phyloP scores from a whole-genome alignment of 352 stramenopile species.

The Pythium apleroticum region DNA sequence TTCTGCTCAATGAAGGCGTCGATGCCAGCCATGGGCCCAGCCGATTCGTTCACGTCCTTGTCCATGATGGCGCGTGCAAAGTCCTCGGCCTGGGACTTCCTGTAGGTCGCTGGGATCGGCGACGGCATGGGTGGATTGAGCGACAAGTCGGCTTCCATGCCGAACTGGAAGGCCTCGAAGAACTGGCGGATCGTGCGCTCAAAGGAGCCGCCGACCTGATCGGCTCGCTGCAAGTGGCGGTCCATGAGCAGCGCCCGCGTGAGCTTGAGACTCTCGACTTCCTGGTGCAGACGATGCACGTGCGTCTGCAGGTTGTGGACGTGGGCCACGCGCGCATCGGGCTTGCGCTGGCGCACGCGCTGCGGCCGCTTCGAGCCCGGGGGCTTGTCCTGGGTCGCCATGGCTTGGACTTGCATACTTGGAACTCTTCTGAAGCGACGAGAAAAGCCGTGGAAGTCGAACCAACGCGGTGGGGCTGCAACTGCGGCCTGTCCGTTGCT shows the following conservation, averaged over 20 bases:
- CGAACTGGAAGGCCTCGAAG: slow-evolving; percentile 18
- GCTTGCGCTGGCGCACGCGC: slow-evolving; percentile 20
- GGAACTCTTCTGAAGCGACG: too few relatives aligned
- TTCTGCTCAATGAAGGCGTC: slow-evolving; percentile 16
- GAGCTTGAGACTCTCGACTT: slow-evolving; percentile 23
- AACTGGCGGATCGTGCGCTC: slow-evolving; percentile 21
- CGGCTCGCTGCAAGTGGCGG: slow-evolving; percentile 16
- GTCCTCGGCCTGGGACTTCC: background rate
- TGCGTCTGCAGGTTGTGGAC: slow-evolving; percentile 16
- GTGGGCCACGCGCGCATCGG: slow-evolving; percentile 17
- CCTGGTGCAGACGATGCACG: slow-evolving; percentile 22
- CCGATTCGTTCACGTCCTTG: slow-evolving; percentile 11
- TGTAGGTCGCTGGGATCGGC: slow-evolving; percentile 1
- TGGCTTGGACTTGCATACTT: background rate
- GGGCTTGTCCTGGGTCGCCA: slow-evolving; percentile 4
- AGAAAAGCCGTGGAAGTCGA: too few relatives aligned
- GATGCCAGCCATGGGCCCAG: slow-evolving; percentile 4
- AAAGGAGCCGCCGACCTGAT: slow-evolving; percentile 13
- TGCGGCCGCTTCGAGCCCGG: slow-evolving; percentile 9
- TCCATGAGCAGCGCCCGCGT: slow-evolving; percentile 21
- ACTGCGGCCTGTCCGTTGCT: too few relatives aligned
- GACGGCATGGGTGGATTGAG: slow-evolving; percentile 12
- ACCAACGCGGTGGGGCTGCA: too few relatives aligned
- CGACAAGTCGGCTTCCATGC: slow-evolving; percentile 12
- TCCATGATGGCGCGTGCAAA: slow-evolving; percentile 19